Conservation (phyloP, 257 asterid species). For the Solanum arcanum region DNA sequence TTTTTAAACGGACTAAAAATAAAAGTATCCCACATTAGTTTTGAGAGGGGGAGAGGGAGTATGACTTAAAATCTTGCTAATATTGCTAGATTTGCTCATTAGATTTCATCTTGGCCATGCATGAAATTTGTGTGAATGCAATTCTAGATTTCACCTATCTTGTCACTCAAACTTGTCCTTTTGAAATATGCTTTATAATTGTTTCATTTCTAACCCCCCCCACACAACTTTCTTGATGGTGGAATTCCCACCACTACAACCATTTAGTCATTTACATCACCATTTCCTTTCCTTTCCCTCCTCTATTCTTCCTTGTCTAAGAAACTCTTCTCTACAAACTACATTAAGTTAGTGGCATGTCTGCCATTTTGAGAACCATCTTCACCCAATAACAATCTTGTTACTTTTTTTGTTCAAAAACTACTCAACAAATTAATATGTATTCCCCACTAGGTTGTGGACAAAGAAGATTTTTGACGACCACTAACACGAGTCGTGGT, state of each 20-base stretch:
- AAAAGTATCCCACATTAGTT: neutral
- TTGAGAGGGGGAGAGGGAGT: neutral
- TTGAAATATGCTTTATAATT: neutral
- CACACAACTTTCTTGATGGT: slow-evolving; percentile 14
- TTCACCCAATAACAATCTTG: neutral
- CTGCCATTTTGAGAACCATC: slow-evolving; percentile 26
- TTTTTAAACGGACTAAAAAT: neutral
- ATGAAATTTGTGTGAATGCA: slow-evolving; percentile 20
- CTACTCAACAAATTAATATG: neutral
- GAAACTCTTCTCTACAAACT: slow-evolving; percentile 1
- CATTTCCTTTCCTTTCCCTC: slow-evolving; percentile 4
- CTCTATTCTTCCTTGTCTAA: slow-evolving; percentile 2
- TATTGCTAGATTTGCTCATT: neutral
- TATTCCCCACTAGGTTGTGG: neutral
- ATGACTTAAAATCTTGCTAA: neutral
- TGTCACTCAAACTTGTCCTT: slow-evolving; percentile 27
- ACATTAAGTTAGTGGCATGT: slow-evolving; percentile 11
- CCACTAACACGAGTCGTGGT: neutral
- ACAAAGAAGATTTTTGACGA: neutral
- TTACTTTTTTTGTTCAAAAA: neutral
- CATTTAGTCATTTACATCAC: slow-evolving; percentile 4
- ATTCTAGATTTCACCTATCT: slow-evolving; percentile 1
- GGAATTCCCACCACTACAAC: slow-evolving; percentile 28
- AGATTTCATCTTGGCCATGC: slow-evolving; percentile 3
- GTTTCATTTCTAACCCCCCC: neutral